These are phyloP conservation scores for Excoecaria cochinchinensis DNA, from an alignment of 345 rosid genomes.

Conservation along the genomic window DNA sequence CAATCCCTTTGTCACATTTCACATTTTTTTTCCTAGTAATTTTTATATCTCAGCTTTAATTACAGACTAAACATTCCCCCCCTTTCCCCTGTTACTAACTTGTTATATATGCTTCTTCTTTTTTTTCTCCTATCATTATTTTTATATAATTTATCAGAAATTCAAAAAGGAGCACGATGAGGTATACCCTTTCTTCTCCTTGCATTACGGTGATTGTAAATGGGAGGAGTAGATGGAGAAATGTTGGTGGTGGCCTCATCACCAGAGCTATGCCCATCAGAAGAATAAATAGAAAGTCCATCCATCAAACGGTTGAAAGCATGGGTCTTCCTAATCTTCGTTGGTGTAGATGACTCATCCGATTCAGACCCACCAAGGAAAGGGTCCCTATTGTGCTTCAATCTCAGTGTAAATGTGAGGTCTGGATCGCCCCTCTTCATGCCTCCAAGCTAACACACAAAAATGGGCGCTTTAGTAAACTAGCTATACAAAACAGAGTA, in stretches of 20 bases:
- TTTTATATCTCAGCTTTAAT: not conserved
- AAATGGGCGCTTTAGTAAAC: constrained; percentile 3
- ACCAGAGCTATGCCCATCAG: constrained; percentile 50
- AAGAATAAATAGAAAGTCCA: constrained; percentile 47
- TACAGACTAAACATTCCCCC: not conserved
- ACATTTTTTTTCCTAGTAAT: not conserved
- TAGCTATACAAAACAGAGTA: not conserved
- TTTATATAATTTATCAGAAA: not conserved
- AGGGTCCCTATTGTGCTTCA: constrained; percentile 46
- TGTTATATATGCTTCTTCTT: not conserved
- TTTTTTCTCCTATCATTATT: not conserved
- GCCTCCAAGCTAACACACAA: constrained; percentile 57
- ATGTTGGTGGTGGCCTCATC: constrained; percentile 53
- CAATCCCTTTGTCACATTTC: constrained; percentile 5
- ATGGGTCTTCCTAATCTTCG: constrained; percentile 56
- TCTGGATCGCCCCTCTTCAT: constrained; percentile 59
- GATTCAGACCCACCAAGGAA: constrained; percentile 56
- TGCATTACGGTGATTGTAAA: constrained; percentile 62
- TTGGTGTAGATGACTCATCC: constrained; percentile 73
- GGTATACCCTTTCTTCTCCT: constrained; percentile 81
- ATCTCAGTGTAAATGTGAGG: constrained; percentile 56
- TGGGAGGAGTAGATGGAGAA: constrained; percentile 61
- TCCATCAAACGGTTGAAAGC: constrained; percentile 62
- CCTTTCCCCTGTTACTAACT: not conserved
- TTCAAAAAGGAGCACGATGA: constrained; percentile 65